These are phyloP conservation scores for Beauveria sp. DNA, from an alignment of 2,329 filamentous ascomycete species.

Conservation along the genomic window DNA sequence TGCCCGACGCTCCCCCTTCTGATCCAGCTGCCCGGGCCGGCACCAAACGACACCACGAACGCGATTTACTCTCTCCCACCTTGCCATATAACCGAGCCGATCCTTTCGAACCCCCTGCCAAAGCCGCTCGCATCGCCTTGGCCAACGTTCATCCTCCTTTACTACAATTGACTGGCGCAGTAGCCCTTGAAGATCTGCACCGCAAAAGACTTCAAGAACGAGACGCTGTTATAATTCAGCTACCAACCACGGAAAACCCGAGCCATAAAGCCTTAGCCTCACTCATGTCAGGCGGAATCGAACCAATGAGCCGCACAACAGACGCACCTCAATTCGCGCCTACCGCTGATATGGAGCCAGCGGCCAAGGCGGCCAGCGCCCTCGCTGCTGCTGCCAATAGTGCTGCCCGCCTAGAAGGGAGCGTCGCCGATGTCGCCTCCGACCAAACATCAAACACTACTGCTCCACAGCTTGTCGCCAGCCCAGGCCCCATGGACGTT, in stretches of 20 bases:
- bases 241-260: conserved; percentile 44
- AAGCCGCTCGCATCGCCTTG: conserved; percentile 44
- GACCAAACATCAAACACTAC: conserved; percentile 33
- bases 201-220: neutral
- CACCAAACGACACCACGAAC: conserved; percentile 39
- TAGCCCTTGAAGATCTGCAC: conserved; percentile 36
- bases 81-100: conserved; percentile 23
- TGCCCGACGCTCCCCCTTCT: conserved; percentile 21
- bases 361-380: conserved; percentile 28
- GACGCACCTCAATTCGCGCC: conserved; percentile 41
- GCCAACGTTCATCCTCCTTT: conserved; percentile 36
- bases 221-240: conserved; percentile 25
- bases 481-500: conserved; percentile 48
- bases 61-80: conserved; percentile 34
- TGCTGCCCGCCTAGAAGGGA: conserved; percentile 29
- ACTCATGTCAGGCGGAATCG: conserved; percentile 44
- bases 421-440: conserved; percentile 32
- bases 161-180: conserved; percentile 44
- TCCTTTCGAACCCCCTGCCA: conserved; percentile 42
- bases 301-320: conserved; percentile 48
- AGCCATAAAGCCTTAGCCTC: conserved; percentile 46
- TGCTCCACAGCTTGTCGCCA: conserved; percentile 40
- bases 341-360: conserved; percentile 36
- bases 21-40: conserved; percentile 11
- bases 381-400: conserved; percentile 26